A percentile compares a stretch with the other conserved stretches of the same genome.
phyloP scores from a whole-genome alignment of 192 early-diverging fungal genomes.

The Borealophlyctis nickersoniae region DNA sequence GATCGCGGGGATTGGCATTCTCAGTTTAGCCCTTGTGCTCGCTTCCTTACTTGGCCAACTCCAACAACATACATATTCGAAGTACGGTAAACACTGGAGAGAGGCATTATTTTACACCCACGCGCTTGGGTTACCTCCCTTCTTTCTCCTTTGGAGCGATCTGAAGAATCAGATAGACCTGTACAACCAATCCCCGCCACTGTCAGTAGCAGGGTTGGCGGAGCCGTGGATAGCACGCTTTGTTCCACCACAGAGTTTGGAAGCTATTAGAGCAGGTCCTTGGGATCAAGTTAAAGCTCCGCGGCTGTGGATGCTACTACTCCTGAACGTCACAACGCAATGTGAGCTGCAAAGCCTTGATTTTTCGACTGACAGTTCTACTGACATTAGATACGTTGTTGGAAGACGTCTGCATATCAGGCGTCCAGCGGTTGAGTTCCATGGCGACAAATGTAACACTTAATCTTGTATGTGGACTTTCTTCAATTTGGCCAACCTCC shows the following conservation, averaged over 20 bases:
- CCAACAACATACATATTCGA: conserved; percentile 76
- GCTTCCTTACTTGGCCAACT: conserved; percentile 78
- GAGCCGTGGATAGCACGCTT: conserved; percentile 13
- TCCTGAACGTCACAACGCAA: conserved; percentile 73
- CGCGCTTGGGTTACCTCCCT: conserved; percentile 74
- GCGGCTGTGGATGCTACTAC: conserved; percentile 67
- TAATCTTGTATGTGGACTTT: conserved; percentile 54
- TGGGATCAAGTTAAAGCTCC: conserved; percentile 50
- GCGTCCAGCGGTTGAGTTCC: conserved; percentile 77
- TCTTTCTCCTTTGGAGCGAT: conserved; percentile 69
- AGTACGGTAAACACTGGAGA: conserved; percentile 78
- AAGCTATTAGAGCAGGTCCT: conserved; percentile 17
- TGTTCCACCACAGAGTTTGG: conserved; percentile 13
- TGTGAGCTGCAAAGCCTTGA: conserved; percentile 60
- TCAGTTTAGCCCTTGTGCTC: conserved; percentile 69
- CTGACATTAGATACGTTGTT: no score
- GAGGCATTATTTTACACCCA: conserved; percentile 91
- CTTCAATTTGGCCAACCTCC: background rate
- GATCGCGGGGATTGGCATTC: conserved; percentile 63
- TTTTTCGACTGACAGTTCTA: no score
- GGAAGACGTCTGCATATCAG: conserved; percentile 77
- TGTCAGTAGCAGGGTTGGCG: conserved; percentile 17
- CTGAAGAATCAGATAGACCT: conserved; percentile 51
- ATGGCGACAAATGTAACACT: conserved; percentile 76
- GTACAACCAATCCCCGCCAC: conserved; percentile 56